phyloP scores from a whole-genome alignment of 192 early-diverging fungal genomes.

The Rhizoclosmatium globosum region DNA sequence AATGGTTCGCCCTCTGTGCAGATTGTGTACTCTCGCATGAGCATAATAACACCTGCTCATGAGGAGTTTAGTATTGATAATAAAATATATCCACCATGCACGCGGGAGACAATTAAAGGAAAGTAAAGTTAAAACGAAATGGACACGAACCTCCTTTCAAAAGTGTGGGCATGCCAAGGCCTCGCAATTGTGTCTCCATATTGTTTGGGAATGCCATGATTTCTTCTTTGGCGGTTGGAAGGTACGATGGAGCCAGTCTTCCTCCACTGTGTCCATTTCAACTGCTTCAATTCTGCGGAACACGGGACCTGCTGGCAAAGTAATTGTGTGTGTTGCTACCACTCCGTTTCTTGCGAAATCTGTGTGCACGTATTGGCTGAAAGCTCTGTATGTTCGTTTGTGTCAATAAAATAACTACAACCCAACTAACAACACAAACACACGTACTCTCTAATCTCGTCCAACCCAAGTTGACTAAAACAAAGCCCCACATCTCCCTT shows the following conservation, averaged over 20 bases:
- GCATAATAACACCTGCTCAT: conserved; percentile 64
- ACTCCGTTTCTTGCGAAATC: conserved; percentile 87
- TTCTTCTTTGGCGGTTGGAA: conserved; percentile 31
- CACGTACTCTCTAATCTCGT: conserved; percentile 63
- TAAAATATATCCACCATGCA: no score
- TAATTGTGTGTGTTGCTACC: conserved; percentile 79
- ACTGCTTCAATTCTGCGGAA: conserved; percentile 64
- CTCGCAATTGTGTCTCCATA: conserved; percentile 92
- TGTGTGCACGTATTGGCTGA: conserved; percentile 60
- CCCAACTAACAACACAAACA: neutral
- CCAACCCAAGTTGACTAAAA: conserved; percentile 76
- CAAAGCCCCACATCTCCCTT: conserved; percentile 88
- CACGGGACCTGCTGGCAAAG: conserved; percentile 80
- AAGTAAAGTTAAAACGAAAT: no score
- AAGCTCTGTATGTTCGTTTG: conserved; percentile 51
- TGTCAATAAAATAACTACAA: neutral
- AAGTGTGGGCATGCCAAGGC: conserved; percentile 30
- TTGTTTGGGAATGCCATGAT: conserved; percentile 83
- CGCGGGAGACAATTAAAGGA: no score
- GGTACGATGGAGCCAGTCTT: neutral
- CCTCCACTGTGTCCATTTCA: conserved; percentile 18
- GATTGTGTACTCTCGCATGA: conserved; percentile 80
- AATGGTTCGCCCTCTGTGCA: conserved; percentile 85
- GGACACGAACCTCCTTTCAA: conserved; percentile 32
- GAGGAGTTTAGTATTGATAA: no score